Evolutionary conservation across 345 rosid species (phyloP).

Genomic region (Gossypium australe): DNA sequence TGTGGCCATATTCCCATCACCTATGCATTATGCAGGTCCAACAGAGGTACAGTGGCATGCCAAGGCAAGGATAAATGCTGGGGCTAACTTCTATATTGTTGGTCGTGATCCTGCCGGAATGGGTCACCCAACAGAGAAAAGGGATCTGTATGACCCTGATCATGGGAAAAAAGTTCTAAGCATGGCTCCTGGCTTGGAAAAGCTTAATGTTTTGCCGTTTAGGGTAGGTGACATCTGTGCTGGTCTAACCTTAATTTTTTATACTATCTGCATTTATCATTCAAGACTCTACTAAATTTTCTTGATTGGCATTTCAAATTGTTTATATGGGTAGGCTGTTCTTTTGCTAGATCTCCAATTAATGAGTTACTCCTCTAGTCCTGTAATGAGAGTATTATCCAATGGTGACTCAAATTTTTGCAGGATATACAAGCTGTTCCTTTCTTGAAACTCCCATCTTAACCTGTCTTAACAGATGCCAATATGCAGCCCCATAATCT

Average conservation of each 20-base stretch:
- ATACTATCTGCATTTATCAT: neutral
- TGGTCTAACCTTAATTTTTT: neutral
- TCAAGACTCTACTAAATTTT: neutral
- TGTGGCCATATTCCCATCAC: slow-evolving; percentile 93
- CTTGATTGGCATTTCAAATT: neutral
- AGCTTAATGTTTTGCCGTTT: slow-evolving; percentile 89
- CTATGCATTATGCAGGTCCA: slow-evolving; percentile 98
- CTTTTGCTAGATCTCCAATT: neutral
- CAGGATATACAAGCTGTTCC: neutral
- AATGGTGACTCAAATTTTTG: neutral
- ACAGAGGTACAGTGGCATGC: slow-evolving; percentile 99
- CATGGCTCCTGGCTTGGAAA: slow-evolving; percentile 98
- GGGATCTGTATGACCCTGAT: slow-evolving; percentile 93
- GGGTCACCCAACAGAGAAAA: slow-evolving; percentile 93
- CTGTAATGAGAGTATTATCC: no score
- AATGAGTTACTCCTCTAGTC: neutral
- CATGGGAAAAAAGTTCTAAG: slow-evolving; percentile 93
- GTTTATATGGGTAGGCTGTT: neutral
- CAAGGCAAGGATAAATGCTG: slow-evolving; percentile 91
- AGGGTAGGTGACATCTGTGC: slow-evolving; percentile 42
- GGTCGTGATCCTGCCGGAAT: slow-evolving; percentile 99
- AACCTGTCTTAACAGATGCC: neutral
- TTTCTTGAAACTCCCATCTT: neutral
- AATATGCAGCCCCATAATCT: neutral
- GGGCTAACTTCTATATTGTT: slow-evolving; percentile 94